phyloP scores from a whole-genome alignment of 2,329 filamentous ascomycete species.

The Talaromyces funiculosus region DNA sequence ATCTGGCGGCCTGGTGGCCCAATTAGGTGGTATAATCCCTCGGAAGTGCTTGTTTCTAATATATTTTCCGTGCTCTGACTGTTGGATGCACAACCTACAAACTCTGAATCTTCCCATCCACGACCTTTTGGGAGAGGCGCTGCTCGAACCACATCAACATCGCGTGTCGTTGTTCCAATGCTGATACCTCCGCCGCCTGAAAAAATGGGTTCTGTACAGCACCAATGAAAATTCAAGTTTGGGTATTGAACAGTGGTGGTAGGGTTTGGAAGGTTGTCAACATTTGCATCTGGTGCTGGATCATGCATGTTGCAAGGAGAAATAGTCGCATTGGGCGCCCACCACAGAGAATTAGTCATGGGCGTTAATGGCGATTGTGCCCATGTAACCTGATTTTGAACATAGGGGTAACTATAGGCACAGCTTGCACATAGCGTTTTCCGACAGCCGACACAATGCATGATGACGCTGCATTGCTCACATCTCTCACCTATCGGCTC shows the following conservation, averaged over 20 bases:
- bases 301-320: slow-evolving; percentile 57
- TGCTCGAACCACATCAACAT: slow-evolving; percentile 52
- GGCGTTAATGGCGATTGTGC: slow-evolving; percentile 13
- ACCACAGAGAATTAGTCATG: slow-evolving; percentile 48
- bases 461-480: slow-evolving; percentile 56
- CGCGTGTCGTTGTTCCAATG: slow-evolving; percentile 49
- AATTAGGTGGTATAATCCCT: slow-evolving; percentile 44
- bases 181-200: slow-evolving; percentile 56
- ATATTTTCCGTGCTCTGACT: slow-evolving; percentile 36
- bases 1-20: slow-evolving; percentile 42
- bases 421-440: slow-evolving; percentile 57
- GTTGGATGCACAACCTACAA: slow-evolving; percentile 37
- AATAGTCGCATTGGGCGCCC: slow-evolving; percentile 51
- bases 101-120: slow-evolving; percentile 54
- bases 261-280: slow-evolving; percentile 32
- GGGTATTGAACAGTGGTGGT: slow-evolving; percentile 37
- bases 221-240: slow-evolving; percentile 54
- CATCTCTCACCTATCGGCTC: slow-evolving; percentile 52
- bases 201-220: slow-evolving; percentile 55
- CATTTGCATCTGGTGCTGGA: slow-evolving; percentile 27
- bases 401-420: slow-evolving; percentile 51
- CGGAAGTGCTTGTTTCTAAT: slow-evolving; percentile 35
- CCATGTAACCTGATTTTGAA: slow-evolving; percentile 31
- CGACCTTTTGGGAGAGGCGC: slow-evolving; percentile 51
- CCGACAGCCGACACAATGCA: slow-evolving; percentile 57